A percentile compares a stretch with the other conserved stretches of the same genome.
These are phyloP conservation scores for Handroanthus guayacan DNA, from an alignment of 257 asterid genomes.

Conservation along the genomic window DNA sequence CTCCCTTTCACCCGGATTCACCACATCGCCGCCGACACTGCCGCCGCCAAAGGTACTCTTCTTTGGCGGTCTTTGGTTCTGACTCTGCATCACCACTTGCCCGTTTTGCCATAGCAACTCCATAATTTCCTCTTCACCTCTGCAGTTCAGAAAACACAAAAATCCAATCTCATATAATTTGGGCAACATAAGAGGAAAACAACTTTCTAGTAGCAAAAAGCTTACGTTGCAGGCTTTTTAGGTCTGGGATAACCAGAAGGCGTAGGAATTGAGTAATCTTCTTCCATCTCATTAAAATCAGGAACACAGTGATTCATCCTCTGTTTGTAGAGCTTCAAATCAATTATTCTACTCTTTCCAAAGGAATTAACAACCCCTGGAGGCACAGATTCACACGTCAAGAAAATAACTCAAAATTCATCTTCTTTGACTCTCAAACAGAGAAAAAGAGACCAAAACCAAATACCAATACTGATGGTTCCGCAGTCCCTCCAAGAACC, in stretches of 20 bases:
- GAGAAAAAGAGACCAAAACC: not conserved
- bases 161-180: not conserved
- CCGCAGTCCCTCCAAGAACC: not conserved
- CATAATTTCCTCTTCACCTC: constrained; percentile 68
- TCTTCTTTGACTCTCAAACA: constrained; percentile 3
- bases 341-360: not conserved
- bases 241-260: constrained; percentile 44
- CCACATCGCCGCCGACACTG: constrained; percentile 38
- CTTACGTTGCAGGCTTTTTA: constrained; percentile 58
- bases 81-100: constrained; percentile 66
- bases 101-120: constrained; percentile 84
- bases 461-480: not conserved
- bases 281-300: constrained; percentile 60
- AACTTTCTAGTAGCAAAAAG: not conserved
- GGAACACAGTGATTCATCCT: constrained; percentile 73
- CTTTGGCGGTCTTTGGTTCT: constrained; percentile 58
- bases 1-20: constrained; percentile 53
- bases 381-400: not conserved
- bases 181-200: not conserved
- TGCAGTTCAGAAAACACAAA: constrained; percentile 27
- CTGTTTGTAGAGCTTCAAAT: constrained; percentile 3
- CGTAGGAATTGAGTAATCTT: constrained; percentile 47
- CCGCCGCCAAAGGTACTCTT: constrained; percentile 37
- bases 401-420: not conserved
- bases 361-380: not conserved